These are phyloP conservation scores for Paraphoma sp. DNA, from an alignment of 2,329 filamentous ascomycete species.

Conservation along the genomic window DNA sequence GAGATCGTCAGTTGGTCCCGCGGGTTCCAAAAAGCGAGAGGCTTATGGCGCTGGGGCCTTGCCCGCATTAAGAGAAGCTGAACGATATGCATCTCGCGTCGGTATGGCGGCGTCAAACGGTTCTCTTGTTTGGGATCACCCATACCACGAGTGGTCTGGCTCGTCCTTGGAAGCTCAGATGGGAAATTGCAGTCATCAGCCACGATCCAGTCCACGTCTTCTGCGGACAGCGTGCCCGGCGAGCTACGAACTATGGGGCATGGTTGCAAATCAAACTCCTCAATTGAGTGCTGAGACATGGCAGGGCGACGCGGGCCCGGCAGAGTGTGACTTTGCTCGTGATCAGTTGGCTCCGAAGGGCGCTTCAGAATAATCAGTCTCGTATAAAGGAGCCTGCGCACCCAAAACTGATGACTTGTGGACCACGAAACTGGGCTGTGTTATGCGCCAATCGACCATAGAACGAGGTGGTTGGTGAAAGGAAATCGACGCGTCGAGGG, in stretches of 20 bases:
- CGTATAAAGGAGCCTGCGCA: constrained; percentile 11
- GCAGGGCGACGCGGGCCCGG: constrained; percentile 14
- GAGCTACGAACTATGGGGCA: constrained; percentile 19
- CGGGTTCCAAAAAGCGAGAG: constrained; percentile 25
- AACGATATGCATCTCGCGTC: constrained; percentile 13
- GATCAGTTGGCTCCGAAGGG: constrained; percentile 1
- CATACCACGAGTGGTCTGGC: constrained; percentile 29
- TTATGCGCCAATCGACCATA: constrained; percentile 7
- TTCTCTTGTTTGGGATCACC: constrained; percentile 22
- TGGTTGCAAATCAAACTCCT: constrained; percentile 15
- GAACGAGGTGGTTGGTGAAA: constrained; percentile 25
- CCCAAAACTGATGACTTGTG: constrained; percentile 12
- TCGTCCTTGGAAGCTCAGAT: constrained; percentile 14
- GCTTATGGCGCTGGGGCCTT: constrained; percentile 24
- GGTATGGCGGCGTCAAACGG: constrained; percentile 36
- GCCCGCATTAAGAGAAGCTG: constrained; percentile 20
- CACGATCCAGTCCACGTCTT: constrained; percentile 23
- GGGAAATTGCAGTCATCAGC: constrained; percentile 41
- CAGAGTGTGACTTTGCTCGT: constrained; percentile 1
- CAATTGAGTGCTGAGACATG: constrained; percentile 19
- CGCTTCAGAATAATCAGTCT: constrained; percentile 4
- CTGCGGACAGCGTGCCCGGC: constrained; percentile 5
- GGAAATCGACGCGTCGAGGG: constrained; percentile 15
- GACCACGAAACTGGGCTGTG: constrained; percentile 6
- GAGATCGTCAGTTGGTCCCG: constrained; percentile 33